A percentile compares a stretch with the other conserved stretches of the same genome.
phyloP scores from a whole-genome alignment of 306 rosid genomes.

The Fagus crenata region DNA sequence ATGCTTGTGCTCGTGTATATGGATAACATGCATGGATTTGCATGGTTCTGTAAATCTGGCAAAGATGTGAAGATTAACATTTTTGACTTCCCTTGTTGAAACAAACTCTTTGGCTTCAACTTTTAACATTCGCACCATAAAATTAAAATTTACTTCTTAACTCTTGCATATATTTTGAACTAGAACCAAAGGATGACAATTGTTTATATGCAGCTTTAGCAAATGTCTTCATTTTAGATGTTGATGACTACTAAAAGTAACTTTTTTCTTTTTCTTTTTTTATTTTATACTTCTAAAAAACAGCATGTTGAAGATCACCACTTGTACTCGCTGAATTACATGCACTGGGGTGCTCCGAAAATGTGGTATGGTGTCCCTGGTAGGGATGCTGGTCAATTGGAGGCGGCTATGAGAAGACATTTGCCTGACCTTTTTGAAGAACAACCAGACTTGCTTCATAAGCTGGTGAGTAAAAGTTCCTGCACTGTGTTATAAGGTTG shows the following conservation, averaged over 20 bases:
- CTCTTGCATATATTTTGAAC: not conserved
- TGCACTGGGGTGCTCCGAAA: slow-evolving; percentile 99
- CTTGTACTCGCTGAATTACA: slow-evolving; percentile 88
- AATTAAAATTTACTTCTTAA: not conserved
- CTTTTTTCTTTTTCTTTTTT: slow-evolving; percentile 25
- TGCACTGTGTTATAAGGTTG: slow-evolving; percentile 7
- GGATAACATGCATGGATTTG: not conserved
- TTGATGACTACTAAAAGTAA: slow-evolving; percentile 19
- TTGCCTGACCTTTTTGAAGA: slow-evolving; percentile 91
- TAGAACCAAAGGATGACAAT: not conserved
- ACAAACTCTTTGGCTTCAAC: not conserved
- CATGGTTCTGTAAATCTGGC: slow-evolving; percentile 18
- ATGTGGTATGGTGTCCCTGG: slow-evolving; percentile 98
- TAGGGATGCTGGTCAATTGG: slow-evolving; percentile 76
- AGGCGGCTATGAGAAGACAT: slow-evolving; percentile 83
- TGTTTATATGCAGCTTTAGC: slow-evolving; percentile 23
- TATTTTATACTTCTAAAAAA: slow-evolving; percentile 36
- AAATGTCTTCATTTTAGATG: not conserved
- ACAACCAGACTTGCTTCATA: slow-evolving; percentile 99
- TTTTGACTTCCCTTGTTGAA: not conserved
- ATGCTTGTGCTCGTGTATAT: not conserved
- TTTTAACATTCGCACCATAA: not conserved
- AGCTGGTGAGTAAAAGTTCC: slow-evolving; percentile 68
- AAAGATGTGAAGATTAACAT: not conserved
- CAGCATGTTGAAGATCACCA: slow-evolving; percentile 99